Conservation (phyloP, 2,329 filamentous ascomycete species). For the Dissoconium aciculare region DNA sequence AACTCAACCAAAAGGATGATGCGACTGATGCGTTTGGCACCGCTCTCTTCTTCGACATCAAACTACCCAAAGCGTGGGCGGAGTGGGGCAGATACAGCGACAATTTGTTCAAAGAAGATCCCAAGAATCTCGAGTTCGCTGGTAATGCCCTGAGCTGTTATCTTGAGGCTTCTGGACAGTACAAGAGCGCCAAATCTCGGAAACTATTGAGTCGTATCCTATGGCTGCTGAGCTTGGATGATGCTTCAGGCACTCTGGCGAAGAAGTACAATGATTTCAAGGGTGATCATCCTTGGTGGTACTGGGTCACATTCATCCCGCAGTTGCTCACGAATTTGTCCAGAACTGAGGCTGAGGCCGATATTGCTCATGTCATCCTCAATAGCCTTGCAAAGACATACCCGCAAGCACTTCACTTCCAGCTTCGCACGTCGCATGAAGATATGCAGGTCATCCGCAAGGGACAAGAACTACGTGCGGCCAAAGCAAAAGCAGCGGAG, state of each 20-base stretch:
- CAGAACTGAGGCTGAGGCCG: conserved; percentile 62
- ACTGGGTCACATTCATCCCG: conserved; percentile 98
- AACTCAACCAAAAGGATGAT: conserved; percentile 77
- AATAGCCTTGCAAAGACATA: conserved; percentile 91
- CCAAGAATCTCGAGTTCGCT: conserved; percentile 64
- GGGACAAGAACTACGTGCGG: conserved; percentile 45
- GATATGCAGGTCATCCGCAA: conserved; percentile 91
- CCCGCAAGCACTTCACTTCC: conserved; percentile 88
- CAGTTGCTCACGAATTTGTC: conserved; percentile 84
- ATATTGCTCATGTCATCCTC: conserved; percentile 70
- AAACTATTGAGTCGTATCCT: conserved; percentile 87
- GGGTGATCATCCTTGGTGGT: conserved; percentile 95
- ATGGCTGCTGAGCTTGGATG: conserved; percentile 89
- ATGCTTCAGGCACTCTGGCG: conserved; percentile 67
- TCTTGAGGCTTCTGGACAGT: conserved; percentile 84
- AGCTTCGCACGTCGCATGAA: conserved; percentile 81
- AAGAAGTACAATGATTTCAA: conserved; percentile 90
- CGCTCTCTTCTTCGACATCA: conserved; percentile 88
- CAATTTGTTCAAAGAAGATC: conserved; percentile 83
- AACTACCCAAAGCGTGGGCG: conserved; percentile 92
- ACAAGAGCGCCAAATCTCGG: conserved; percentile 91
- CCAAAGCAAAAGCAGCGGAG: conserved; percentile 39
- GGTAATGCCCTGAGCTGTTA: conserved; percentile 92
- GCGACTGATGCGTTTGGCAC: conserved; percentile 90
- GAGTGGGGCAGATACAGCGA: conserved; percentile 99